Base-by-base conservation (phyloP, 306 rosid species). In the Erythrophleum fordii region DNA sequence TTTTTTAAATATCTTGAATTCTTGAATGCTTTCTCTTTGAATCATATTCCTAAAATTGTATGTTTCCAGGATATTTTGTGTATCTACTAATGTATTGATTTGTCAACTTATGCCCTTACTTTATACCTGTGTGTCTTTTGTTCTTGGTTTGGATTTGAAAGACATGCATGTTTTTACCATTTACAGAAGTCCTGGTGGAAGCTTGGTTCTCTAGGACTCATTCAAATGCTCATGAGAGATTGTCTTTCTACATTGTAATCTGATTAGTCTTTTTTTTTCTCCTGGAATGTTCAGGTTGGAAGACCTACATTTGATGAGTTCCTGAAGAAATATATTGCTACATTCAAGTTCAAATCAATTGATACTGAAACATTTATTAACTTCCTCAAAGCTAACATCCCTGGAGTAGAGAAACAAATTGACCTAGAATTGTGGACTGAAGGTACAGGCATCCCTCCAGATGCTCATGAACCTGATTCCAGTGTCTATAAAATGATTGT, bases 371-470 rank as follows among this genome's bases (percentile, higher is more conserved):
- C 97, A 34, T 92, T 95, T 84, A 81, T 95, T 28, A 85, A 91
- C 35, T 93, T 93, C 83, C 91, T 95, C 80, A 92, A 89, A 89
- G 88, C 87, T 28, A 92, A 88, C 80, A 84, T 95, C 65, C 96
- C 96, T 76, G 98, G 94, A 82, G 91, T 95, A 76, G 99, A 91
- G 88, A 87, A 85, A 23, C 85, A 89, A 53, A 79, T 95, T 82
- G 97, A 95, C 84, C 78, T 95, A 22, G 80, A 81, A 16, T 20
- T 89, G 76, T 95, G 98, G 99, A 95, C 97, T 16, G 98, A 93
- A 87, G 98, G 99, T 60, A 92, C 96, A 25, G 98, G 99, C 76
- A 88, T 95, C 85, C 99, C 97, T 31, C 87, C 94, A 0, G 99
- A 95, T 89, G 98, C 97, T 16, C 74, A 82, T 72, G 99, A 95